Evolutionary conservation across 352 stramenopile genomes (phyloP), one percentile per base, ranked within the genome.

Genomic region (Aphanomyces euteiches): DNA sequence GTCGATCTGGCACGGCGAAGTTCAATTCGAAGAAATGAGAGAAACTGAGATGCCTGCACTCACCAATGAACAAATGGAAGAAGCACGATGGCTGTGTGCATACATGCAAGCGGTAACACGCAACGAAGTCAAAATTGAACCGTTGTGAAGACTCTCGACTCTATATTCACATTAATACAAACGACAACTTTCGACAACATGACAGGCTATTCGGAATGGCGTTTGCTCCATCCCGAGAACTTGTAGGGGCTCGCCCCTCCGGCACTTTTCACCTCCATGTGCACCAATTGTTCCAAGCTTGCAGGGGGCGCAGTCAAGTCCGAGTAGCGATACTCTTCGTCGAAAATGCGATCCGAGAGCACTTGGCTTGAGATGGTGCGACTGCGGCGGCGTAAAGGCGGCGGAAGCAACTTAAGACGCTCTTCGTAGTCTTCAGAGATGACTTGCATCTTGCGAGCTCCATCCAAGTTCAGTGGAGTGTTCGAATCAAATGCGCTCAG

Each of bases 361-460:
- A 70, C 53, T 45, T 54, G 64, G 65, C 79, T 81, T 37, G 85
- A 90, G 64, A 93, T 91, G 8, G 85, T 93, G 63, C 91, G 84
- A 43, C 83, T 90, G 48, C 85, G 83, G 13, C 71, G 71, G n/a
- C 87, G 84, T 10, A 83, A 83, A 10, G 81, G 84, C 4, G 78
- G 77, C 13, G 87, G 85, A 67, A 92, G 67, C 5, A 92, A 60
- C 74, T 95, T 95, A 45, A 86, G 84, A 8, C 87, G 85, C 67
- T 93, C 83, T 64, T 95, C 83, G 67, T 93, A 93, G 61, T 95
- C 87, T 71, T 93, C 85, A 57, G 87, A 95, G 13, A 95, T 70
- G 38, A 95, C 85, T 61, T 95, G 85, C 83, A 95, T 92, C 72
- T 95, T 93, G 50, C 85, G 85, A 36, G 87, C 87, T 12, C 84